phyloP scores from a whole-genome alignment of 495 filamentous ascomycete species.

The Penicillium lividum region DNA sequence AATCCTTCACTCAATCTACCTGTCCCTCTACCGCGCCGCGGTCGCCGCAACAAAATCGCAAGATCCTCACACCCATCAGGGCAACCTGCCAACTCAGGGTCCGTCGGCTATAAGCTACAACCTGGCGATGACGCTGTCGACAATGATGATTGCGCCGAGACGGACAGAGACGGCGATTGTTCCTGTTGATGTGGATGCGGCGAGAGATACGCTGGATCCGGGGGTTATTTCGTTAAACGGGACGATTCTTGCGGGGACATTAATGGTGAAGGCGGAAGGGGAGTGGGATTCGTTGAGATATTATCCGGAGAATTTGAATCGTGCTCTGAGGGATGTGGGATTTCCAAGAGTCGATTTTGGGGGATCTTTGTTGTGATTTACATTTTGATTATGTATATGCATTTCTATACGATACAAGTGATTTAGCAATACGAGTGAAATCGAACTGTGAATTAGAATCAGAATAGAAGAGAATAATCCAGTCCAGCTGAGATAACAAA shows the following conservation, averaged over 20 bases:
- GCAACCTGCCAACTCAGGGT: conserved; percentile 28
- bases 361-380: conserved; percentile 23
- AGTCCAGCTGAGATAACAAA: too few species aligned
- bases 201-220: conserved; percentile 41
- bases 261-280: conserved; percentile 72
- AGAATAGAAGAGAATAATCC: too few species aligned
- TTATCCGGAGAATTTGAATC: conserved; percentile 50
- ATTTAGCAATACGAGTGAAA: too few species aligned
- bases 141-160: conserved; percentile 71
- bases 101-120: conserved; percentile 73
- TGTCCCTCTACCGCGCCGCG: conserved; percentile 57
- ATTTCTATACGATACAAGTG: not conserved
- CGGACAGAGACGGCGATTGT: conserved; percentile 43
- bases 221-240: conserved; percentile 72
- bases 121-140: conserved; percentile 66
- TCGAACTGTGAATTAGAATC: too few species aligned
- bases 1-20: conserved; percentile 49
- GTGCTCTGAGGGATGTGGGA: conserved; percentile 62
- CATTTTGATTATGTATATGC: not conserved
- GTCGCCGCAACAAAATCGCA: conserved; percentile 32
- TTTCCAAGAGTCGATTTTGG: conserved; percentile 42
- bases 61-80: conserved; percentile 1
- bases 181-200: conserved; percentile 23
- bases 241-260: conserved; percentile 75
- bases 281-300: conserved; percentile 67